A percentile compares a stretch with the other conserved stretches of the same genome.
These are phyloP conservation scores for Sindora glabra DNA, from an alignment of 306 rosid genomes.

Conservation along the genomic window DNA sequence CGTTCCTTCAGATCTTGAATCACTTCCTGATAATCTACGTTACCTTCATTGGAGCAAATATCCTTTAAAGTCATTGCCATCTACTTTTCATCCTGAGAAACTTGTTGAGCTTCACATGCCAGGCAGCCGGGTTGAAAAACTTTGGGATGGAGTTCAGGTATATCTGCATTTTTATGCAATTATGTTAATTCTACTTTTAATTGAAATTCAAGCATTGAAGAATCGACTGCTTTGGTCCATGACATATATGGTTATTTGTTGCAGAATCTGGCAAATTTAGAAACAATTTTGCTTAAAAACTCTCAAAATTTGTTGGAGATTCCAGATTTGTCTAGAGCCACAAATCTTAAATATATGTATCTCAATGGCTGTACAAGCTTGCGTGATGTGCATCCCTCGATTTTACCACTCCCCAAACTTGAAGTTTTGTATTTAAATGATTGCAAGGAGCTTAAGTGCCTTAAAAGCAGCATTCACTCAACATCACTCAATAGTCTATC, in stretches of 20 bases:
- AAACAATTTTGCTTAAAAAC: background rate
- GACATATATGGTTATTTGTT: background rate
- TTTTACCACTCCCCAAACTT: background rate
- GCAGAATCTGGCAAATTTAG: background rate
- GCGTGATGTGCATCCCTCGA: background rate
- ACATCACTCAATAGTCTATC: fast-evolving
- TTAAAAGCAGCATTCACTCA: background rate
- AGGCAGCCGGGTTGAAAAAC: background rate
- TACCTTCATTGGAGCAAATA: background rate
- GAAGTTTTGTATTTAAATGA: background rate
- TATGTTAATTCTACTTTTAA: background rate
- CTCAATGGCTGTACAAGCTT: background rate
- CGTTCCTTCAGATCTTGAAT: background rate
- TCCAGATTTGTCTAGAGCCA: background rate
- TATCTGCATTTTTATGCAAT: background rate
- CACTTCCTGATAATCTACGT: background rate
- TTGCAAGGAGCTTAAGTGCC: background rate
- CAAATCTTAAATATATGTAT: background rate
- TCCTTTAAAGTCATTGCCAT: background rate
- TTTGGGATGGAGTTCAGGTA: slow-evolving; percentile 3
- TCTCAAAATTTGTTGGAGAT: background rate
- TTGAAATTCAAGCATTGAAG: no score
- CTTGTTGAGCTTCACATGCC: background rate
- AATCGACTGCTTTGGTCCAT: background rate
- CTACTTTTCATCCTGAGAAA: background rate